phyloP scores from a whole-genome alignment of 257 asterid genomes.

The Solanum sejunctum region DNA sequence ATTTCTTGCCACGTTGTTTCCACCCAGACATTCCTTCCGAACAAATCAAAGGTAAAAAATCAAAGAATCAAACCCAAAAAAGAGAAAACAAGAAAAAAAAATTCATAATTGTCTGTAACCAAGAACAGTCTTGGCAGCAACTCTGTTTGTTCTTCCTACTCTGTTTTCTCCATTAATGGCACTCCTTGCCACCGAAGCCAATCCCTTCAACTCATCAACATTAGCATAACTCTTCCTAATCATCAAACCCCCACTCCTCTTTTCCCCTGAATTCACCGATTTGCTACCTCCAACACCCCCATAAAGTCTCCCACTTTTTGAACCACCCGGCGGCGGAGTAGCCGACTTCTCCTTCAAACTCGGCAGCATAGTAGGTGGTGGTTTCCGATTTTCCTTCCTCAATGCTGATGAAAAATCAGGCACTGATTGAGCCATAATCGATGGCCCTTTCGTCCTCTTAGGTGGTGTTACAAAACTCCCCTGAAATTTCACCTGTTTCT shows the following conservation, averaged over 20 bases:
- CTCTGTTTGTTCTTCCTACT: slow-evolving; percentile 13
- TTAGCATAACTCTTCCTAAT: slow-evolving; percentile 77
- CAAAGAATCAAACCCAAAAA: slow-evolving; percentile 6
- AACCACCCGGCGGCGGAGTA: slow-evolving; percentile 29
- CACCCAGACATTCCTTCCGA: background rate
- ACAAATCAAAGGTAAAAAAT: background rate
- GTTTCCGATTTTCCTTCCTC: slow-evolving; percentile 88
- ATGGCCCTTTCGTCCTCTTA: slow-evolving; percentile 27
- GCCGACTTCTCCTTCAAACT: slow-evolving; percentile 41
- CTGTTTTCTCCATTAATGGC: slow-evolving; percentile 39
- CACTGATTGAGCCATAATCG: slow-evolving; percentile 64
- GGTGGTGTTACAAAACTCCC: slow-evolving; percentile 45
- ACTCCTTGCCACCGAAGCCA: slow-evolving; percentile 35
- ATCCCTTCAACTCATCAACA: slow-evolving; percentile 54
- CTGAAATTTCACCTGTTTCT: slow-evolving; percentile 56
- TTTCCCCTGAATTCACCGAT: slow-evolving; percentile 63
- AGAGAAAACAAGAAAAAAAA: background rate
- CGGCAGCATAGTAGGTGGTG: slow-evolving; percentile 30
- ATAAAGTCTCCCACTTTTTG: slow-evolving; percentile 38
- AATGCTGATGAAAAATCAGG: slow-evolving; percentile 73
- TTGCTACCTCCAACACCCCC: slow-evolving; percentile 50
- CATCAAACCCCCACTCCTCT: slow-evolving; percentile 53
- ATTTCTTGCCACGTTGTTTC: no score
- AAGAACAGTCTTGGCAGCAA: slow-evolving; percentile 35
- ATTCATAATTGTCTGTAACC: slow-evolving; percentile 34